phyloP scores from a whole-genome alignment of 371 early-diverging fungal species.

The Sporodiniella umbellata region DNA sequence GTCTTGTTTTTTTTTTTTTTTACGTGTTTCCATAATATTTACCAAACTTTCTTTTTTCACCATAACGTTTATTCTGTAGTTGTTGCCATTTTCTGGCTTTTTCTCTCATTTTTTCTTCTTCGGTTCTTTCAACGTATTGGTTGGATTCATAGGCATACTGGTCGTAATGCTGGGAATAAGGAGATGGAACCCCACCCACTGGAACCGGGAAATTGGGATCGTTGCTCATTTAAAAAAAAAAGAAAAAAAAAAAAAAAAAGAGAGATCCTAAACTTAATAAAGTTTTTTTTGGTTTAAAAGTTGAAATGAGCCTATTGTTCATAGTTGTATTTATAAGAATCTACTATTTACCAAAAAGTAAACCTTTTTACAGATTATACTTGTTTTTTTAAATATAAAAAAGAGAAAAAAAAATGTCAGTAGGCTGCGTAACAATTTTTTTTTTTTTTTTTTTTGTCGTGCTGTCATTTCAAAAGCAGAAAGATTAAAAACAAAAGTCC shows the following conservation, averaged over 20 bases:
- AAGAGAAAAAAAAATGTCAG: not conserved
- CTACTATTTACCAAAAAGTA: slow-evolving; percentile 1
- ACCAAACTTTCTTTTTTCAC: slow-evolving; percentile 92
- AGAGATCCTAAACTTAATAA: not conserved
- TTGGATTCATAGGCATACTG: slow-evolving; percentile 38
- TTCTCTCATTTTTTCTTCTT: slow-evolving; percentile 64
- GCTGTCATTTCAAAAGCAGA: not conserved
- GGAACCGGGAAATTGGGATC: slow-evolving; percentile 27
- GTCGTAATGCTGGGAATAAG: slow-evolving; percentile 33
- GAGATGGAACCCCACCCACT: slow-evolving; percentile 29
- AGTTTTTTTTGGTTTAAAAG: not conserved
- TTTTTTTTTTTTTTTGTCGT: too few relatives aligned
- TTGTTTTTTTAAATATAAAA: not conserved
- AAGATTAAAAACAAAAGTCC: not conserved
- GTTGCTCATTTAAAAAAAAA: slow-evolving; percentile 4
- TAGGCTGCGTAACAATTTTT: slow-evolving; percentile 2
- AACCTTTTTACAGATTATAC: not conserved
- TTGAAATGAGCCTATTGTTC: too few relatives aligned
- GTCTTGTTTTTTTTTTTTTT: not conserved
- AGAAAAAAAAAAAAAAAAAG: too few relatives aligned
- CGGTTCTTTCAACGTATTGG: slow-evolving; percentile 31
- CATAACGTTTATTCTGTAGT: slow-evolving; percentile 88
- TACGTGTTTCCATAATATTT: slow-evolving; percentile 25
- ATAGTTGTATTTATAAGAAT: too few relatives aligned
- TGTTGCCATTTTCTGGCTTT: slow-evolving; percentile 90